phyloP scores from a whole-genome alignment of 176 grass and related monocot species.

The Zea luxurians region DNA sequence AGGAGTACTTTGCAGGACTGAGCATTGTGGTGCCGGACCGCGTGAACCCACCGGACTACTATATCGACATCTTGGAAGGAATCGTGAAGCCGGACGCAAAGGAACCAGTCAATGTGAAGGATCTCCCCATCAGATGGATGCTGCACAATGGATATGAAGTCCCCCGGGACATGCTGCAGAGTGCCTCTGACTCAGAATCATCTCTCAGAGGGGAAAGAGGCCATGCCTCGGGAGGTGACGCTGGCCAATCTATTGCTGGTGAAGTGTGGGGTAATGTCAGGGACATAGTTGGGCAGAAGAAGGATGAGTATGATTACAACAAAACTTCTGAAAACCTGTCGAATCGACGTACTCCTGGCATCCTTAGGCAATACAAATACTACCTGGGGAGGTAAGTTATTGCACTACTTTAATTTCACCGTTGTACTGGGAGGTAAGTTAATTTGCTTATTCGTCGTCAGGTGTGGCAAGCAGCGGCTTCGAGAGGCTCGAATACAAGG shows the following conservation, averaged over 20 bases:
- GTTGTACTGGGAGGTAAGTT: neutral
- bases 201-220: slow-evolving; percentile 43
- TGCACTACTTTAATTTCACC: no score
- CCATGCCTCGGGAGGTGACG: slow-evolving; percentile 18
- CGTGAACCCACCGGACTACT: slow-evolving; percentile 88
- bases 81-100: slow-evolving; percentile 65
- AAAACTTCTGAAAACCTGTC: slow-evolving; percentile 68
- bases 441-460: slow-evolving; percentile 1
- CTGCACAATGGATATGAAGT: slow-evolving; percentile 79
- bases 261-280: slow-evolving; percentile 78
- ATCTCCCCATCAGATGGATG: slow-evolving; percentile 86
- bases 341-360: slow-evolving; percentile 68
- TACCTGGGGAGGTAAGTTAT: slow-evolving; percentile 68
- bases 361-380: slow-evolving; percentile 71
- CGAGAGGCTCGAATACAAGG: slow-evolving; percentile 87
- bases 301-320: slow-evolving; percentile 74
- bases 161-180: slow-evolving; percentile 72
- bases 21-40: slow-evolving; percentile 79
- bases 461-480: slow-evolving; percentile 77
- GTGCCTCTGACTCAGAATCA: slow-evolving; percentile 47
- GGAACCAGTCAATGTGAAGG: slow-evolving; percentile 51
- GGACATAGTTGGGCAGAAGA: slow-evolving; percentile 70
- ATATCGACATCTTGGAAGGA: slow-evolving; percentile 87
- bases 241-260: slow-evolving; percentile 45
- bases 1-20: slow-evolving; percentile 69